Base-by-base conservation (phyloP, 495 filamentous ascomycete genomes). In the Penicillium cinerascens region DNA sequence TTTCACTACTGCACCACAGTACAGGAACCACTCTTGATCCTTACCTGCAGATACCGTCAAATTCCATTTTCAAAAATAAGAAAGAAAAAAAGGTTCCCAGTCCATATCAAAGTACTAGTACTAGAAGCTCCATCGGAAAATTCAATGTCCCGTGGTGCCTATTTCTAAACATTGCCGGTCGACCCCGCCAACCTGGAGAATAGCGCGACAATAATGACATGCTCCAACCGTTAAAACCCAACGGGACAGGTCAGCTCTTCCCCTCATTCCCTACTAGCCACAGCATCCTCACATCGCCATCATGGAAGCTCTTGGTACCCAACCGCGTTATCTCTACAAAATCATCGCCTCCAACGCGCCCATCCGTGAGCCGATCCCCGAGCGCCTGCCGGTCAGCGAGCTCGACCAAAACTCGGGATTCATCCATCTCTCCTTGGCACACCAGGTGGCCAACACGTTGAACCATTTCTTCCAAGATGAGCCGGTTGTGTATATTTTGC, bases 391-490 rank as follows among this genome's bases (percentile, higher is more conserved):
- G 0, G 67, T 77, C 39, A 77, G 74, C 52, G 66, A 75, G 16
- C 40, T 77, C 23, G 74, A 77, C 39, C 45, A 69, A 43, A 50
- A 52, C 20, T 71, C 67, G 11, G 71, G 68, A 37, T 77, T 73
- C 40, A 62, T 77, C 42, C 74, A 77, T 47, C 68, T 77, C 2
- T 76, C 72, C 6, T 68, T 60, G 23, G 65, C 71, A 21, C 57
- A 65, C 13, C 74, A 77, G 42, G 65, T 77, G 4, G 65, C 70
- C 33, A 71, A 70, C 33, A 77, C 74, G 0, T 44, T 77, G 39
- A 74, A 95, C 69, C 59, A 86, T 69, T 55, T 92, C 83, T 51
- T 91, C 87, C 56, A 90, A 60, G 53, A 90, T 80, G 54, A 97
- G 72, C 62, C 83, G 68, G 61, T 90, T 78, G 43, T 91, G 80